A percentile compares a stretch with the other conserved stretches of the same genome.
These are phyloP conservation scores for Simplicillium sp. DNA, from an alignment of 2,329 filamentous ascomycete species.

Conservation along the genomic window DNA sequence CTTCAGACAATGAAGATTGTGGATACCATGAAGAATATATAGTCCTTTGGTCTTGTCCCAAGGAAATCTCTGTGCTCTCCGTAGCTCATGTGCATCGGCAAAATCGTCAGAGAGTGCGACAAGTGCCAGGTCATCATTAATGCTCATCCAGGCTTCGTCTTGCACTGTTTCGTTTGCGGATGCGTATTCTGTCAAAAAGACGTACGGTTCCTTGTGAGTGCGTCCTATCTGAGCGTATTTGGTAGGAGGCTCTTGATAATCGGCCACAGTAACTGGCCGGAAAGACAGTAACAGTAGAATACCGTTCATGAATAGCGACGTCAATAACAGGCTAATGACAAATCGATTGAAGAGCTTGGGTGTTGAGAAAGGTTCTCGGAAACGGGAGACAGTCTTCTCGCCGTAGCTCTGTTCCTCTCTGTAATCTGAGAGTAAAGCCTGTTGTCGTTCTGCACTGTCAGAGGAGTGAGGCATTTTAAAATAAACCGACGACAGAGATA, in stretches of 20 bases:
- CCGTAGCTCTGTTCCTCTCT: no score
- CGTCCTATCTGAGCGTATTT: background rate
- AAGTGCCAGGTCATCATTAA: conserved; percentile 11
- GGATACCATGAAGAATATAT: conserved; percentile 18
- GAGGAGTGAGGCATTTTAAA: no score
- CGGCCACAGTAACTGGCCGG: no score
- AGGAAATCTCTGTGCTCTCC: conserved; percentile 15
- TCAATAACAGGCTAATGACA: no score
- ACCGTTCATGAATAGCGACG: no score
- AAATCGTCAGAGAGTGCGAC: conserved; percentile 13
- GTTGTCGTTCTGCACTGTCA: no score
- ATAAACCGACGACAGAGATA: no score
- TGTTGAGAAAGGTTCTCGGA: no score
- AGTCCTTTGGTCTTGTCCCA: conserved; percentile 19
- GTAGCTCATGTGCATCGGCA: conserved; percentile 10
- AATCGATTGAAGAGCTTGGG: no score
- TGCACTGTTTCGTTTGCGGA: conserved; percentile 1
- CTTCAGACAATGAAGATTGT: conserved; percentile 19
- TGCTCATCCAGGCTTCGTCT: conserved; percentile 8
- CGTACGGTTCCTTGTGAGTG: background rate
- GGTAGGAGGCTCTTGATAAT: background rate
- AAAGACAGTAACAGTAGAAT: no score
- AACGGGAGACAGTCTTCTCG: no score
- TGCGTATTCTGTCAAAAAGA: background rate
- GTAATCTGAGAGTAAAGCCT: no score